These are phyloP conservation scores for Torulaspora pretoriensis DNA, from an alignment of 1,139 yeast species.

Conservation along the genomic window DNA sequence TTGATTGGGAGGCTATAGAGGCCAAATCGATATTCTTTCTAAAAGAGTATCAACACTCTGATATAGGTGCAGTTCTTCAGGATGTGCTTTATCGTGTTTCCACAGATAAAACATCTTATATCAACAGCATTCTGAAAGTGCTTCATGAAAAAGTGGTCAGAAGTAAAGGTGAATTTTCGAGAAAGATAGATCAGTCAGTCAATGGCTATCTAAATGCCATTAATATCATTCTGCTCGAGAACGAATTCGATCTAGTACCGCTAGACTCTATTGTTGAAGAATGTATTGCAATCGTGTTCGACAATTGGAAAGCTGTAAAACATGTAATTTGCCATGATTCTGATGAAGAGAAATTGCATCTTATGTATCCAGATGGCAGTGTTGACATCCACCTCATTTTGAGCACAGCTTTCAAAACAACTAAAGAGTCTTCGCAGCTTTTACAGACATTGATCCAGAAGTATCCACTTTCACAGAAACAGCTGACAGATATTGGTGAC, in stretches of 20 bases:
- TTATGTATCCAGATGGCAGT: slow-evolving; percentile 37
- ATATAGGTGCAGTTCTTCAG: slow-evolving; percentile 71
- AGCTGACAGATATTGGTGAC: slow-evolving; percentile 45
- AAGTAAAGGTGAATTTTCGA: slow-evolving; percentile 35
- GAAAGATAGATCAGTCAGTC: slow-evolving; percentile 48
- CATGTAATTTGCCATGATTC: slow-evolving; percentile 62
- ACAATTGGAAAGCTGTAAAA: slow-evolving; percentile 53
- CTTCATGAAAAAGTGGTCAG: slow-evolving; percentile 37
- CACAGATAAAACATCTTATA: slow-evolving; percentile 20
- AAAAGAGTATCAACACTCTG: slow-evolving; percentile 68
- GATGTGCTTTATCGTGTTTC: slow-evolving; percentile 44
- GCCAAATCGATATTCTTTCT: slow-evolving; percentile 45
- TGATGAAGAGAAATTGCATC: slow-evolving; percentile 58
- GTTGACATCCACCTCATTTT: slow-evolving; percentile 58
- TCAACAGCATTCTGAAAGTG: slow-evolving; percentile 35
- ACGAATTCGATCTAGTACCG: slow-evolving; percentile 23
- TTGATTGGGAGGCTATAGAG: slow-evolving; percentile 31
- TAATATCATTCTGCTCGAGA: slow-evolving; percentile 43
- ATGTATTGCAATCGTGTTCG: slow-evolving; percentile 30
- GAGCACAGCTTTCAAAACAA: slow-evolving; percentile 77
- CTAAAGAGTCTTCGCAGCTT: slow-evolving; percentile 69
- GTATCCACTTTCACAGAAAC: slow-evolving; percentile 26
- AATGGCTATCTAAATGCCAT: slow-evolving; percentile 66
- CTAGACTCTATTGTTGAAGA: slow-evolving; percentile 19
- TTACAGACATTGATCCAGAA: slow-evolving; percentile 42